Base-by-base conservation (phyloP, 2,329 filamentous ascomycete genomes). In the Claviceps africana region DNA sequence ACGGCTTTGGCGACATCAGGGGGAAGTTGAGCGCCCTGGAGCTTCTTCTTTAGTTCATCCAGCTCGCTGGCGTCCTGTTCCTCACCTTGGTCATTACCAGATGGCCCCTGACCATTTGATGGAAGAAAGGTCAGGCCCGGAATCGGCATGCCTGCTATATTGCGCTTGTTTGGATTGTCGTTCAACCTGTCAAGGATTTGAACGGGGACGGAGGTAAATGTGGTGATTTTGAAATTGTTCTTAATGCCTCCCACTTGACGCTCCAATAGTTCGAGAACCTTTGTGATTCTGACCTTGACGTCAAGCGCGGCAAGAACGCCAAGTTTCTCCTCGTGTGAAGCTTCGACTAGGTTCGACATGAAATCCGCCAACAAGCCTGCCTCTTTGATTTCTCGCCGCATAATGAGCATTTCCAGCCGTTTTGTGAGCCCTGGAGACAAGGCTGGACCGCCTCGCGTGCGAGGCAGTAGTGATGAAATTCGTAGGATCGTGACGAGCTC, bases 271-370 rank as follows among this genome's bases (percentile, higher is more conserved):
- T 90, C 87, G 53, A 94, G 84, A 17, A 95, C 88, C 60, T 83
- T 85, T 56, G 85, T 81, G 51, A 97, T 75, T 39, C 93, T 78
- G 47, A 85, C 80, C 59, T 86, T 86, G 47, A 93, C 74, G 60
- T 90, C 82, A 5, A 94, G 69, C 0, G 89, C 82, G n/a, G 88
- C 81, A 37, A 98, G 73, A 17, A 98, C 80, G 52, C 86, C 81
- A 51, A 98, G 75, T 67, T 95, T 96, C 64, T 98, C 93, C 65
- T 95, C 88, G 57, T 94, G 86, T 10, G 82, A 85, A 49, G 86
- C 83, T 56, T 95, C 88, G 2, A 95, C 80, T 25, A 97, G 79
- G 64, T 95, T 95, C 40, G 88, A 85, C 88, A 98, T 96, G 65
- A 97, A 97, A 65, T 98, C 93, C 7, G 93, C 91, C 10, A 98